These are phyloP conservation scores for Cryphonectria japonica DNA, from an alignment of 2,329 filamentous ascomycete genomes.

Conservation along the genomic window DNA sequence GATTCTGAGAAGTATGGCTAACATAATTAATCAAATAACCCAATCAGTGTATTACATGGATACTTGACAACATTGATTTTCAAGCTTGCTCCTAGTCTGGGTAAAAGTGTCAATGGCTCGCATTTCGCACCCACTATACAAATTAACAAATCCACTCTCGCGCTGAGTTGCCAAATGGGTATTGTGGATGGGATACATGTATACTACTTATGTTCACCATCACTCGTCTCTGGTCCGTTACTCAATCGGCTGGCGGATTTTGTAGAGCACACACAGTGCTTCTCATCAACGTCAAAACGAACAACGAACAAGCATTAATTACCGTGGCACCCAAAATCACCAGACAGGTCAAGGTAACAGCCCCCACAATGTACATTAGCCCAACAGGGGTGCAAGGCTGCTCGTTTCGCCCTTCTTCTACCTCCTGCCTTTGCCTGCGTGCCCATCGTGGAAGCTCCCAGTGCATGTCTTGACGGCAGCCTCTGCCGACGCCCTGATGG, in stretches of 20 bases:
- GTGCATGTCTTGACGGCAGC: constrained; percentile 67
- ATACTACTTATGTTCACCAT: too few relatives aligned
- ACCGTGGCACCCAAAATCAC: neutral
- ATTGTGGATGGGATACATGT: too few relatives aligned
- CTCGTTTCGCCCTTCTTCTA: too few relatives aligned
- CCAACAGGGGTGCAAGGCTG: neutral
- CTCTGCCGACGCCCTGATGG: constrained; percentile 59
- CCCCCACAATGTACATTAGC: neutral
- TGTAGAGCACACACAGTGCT: neutral
- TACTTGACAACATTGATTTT: too few relatives aligned
- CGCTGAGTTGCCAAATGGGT: neutral
- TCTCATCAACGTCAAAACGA: neutral
- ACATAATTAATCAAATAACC: too few relatives aligned
- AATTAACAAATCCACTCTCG: neutral
- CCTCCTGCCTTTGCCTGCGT: neutral
- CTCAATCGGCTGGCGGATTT: neutral
- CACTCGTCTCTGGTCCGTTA: too few relatives aligned
- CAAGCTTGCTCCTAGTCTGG: too few relatives aligned
- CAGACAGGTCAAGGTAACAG: neutral
- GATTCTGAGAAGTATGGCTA: too few relatives aligned
- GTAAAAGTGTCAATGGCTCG: too few relatives aligned
- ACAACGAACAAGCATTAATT: neutral
- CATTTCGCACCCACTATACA: too few relatives aligned
- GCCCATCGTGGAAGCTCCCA: constrained; percentile 44
- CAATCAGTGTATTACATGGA: too few relatives aligned